These are phyloP conservation scores for Symbiodinium natans DNA, from an alignment of 73 alveolate species.

Conservation along the genomic window DNA sequence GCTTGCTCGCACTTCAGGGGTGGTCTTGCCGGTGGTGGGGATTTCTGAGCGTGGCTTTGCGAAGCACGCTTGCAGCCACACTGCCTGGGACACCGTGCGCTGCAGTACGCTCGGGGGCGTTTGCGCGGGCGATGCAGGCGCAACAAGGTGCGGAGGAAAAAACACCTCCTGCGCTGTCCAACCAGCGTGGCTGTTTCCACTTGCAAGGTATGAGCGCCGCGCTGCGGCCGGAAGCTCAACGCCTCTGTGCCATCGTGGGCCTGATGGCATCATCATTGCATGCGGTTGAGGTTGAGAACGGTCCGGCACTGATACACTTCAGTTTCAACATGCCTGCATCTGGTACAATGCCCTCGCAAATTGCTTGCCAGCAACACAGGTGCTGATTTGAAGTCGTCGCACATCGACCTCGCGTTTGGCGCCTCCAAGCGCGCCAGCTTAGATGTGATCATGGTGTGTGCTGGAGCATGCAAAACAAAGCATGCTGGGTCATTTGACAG, in stretches of 20 bases:
- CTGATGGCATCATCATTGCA: no score
- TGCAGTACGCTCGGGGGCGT: no score
- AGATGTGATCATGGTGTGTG: neutral
- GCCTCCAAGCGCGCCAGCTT: neutral
- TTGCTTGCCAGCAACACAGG: neutral
- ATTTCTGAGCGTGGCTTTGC: no score
- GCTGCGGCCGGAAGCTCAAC: neutral
- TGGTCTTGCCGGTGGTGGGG: no score
- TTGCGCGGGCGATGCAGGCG: no score
- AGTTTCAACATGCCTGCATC: neutral
- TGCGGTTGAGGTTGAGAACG: neutral
- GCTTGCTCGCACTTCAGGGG: no score
- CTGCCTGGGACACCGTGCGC: no score
- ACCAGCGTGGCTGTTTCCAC: no score
- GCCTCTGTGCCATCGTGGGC: no score
- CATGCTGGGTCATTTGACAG: neutral
- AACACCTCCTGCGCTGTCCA: no score
- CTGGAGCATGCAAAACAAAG: neutral
- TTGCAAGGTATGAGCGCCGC: neutral
- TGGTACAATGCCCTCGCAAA: neutral
- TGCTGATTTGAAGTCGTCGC: conserved; percentile 52
- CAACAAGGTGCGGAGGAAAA: no score
- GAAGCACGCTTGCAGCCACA: no score
- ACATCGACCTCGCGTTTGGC: conserved; percentile 84
- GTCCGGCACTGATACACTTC: neutral